Percentiles rank a stretch among this genome's conserved stretches.
Evolutionary conservation across 2,329 filamentous ascomycete species (phyloP).

Genomic region (Botrytis galanthina): DNA sequence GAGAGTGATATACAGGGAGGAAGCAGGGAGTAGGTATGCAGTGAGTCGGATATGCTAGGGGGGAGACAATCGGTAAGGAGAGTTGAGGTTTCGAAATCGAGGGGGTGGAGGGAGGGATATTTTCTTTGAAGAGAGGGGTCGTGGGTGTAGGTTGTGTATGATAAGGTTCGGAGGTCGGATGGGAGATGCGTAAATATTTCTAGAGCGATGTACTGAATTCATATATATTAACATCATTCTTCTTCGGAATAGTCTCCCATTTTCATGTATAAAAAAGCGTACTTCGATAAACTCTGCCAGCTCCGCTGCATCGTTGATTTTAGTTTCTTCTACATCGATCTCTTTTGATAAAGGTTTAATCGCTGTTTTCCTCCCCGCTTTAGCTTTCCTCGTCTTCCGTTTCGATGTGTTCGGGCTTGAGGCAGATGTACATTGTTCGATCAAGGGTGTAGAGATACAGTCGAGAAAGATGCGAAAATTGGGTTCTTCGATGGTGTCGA

Average conservation of each 20-base stretch:
- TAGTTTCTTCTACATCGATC: conserved; percentile 11
- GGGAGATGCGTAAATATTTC: conserved; percentile 69
- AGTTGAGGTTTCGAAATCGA: conserved; percentile 43
- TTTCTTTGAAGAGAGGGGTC: conserved; percentile 48
- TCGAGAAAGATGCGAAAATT: conserved; percentile 73
- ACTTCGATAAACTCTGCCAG: conserved; percentile 68
- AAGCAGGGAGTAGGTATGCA: conserved; percentile 63
- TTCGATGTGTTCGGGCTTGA: conserved; percentile 38
- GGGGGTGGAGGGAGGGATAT: conserved; percentile 49
- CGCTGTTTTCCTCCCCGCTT: conserved; percentile 26
- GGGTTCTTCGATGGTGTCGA: conserved; percentile 39
- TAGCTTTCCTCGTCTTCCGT: conserved; percentile 41
- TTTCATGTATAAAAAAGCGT: not conserved
- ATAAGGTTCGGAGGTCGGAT: conserved; percentile 56
- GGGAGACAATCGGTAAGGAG: conserved; percentile 52
- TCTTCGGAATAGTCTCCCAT: no score
- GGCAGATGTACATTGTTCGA: conserved; percentile 55
- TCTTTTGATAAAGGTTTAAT: conserved; percentile 26
- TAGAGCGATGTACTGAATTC: conserved; percentile 62
- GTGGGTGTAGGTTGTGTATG: conserved; percentile 56
- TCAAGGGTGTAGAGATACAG: conserved; percentile 66
- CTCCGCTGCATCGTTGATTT: conserved; percentile 50
- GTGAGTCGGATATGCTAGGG: conserved; percentile 61
- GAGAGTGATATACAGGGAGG: conserved; percentile 45
- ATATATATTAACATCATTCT: not conserved